A percentile compares a stretch with the other conserved stretches of the same genome.
phyloP scores from a whole-genome alignment of 176 grass and related monocot genomes.

The Elaeis guineensis region DNA sequence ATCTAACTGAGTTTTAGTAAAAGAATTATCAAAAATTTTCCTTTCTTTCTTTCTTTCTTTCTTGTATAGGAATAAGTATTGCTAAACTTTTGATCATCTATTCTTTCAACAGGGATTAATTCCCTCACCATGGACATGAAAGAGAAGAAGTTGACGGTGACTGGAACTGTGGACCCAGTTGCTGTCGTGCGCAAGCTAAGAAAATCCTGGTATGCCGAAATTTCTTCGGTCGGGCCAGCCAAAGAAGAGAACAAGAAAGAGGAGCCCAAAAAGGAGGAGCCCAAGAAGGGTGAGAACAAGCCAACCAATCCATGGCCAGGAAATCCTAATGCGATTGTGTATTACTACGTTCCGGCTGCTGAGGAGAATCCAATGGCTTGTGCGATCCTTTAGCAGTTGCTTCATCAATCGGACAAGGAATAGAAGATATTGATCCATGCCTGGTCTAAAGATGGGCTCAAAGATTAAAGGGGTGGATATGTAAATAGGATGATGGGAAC shows the following conservation, averaged over 20 bases:
- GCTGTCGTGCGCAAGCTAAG: constrained; percentile 36
- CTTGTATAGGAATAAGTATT: too few relatives aligned
- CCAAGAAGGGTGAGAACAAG: neutral
- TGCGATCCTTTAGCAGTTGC: constrained; percentile 35
- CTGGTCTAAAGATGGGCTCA: too few relatives aligned
- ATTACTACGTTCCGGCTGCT: constrained; percentile 33
- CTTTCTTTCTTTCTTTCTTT: too few relatives aligned
- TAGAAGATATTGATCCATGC: too few relatives aligned
- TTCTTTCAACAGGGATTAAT: constrained; percentile 40
- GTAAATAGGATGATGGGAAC: too few relatives aligned
- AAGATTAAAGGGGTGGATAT: too few relatives aligned
- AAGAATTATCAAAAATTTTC: too few relatives aligned
- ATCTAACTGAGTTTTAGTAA: too few relatives aligned
- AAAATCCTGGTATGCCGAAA: constrained; percentile 10
- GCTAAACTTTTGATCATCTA: too few relatives aligned
- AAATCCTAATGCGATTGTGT: neutral
- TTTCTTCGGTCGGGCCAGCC: constrained; percentile 47
- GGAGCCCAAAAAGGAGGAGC: constrained; percentile 12
- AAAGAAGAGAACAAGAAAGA: constrained; percentile 64
- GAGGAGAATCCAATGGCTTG: constrained; percentile 72
- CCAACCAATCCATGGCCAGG: too few relatives aligned
- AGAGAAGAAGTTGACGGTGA: constrained; percentile 50
- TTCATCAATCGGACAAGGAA: too few relatives aligned
- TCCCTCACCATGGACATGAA: constrained; percentile 54
- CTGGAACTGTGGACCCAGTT: constrained; percentile 52